Percentiles rank a stretch among this genome's conserved stretches.
Conservation (phyloP, 805 yeast species). For the Maudiozyma pseudohumilis region DNA sequence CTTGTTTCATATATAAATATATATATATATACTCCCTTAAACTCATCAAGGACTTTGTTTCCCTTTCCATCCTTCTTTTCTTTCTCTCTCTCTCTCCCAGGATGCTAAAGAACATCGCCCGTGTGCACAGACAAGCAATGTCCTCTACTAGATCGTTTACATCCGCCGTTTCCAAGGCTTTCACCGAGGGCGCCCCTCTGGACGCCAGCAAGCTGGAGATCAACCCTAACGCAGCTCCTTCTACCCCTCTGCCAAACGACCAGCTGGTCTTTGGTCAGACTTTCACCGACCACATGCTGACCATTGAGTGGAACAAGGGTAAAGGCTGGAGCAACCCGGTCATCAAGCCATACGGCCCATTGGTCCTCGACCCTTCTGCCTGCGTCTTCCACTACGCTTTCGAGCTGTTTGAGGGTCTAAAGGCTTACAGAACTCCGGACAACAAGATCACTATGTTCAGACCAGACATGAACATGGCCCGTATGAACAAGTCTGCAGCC, state of each 20-base stretch:
- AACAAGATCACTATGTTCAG: constrained; percentile 75
- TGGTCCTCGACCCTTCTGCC: constrained; percentile 74
- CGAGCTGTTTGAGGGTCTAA: constrained; percentile 90
- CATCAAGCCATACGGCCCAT: constrained; percentile 72
- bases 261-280: constrained; percentile 57
- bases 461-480: constrained; percentile 79
- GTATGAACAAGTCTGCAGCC: constrained; percentile 83
- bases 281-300: constrained; percentile 83
- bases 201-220: constrained; percentile 46
- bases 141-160: background rate
- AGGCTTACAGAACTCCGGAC: constrained; percentile 63
- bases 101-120: background rate
- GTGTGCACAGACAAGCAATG: background rate
- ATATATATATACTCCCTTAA: too few relatives aligned
- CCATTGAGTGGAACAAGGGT: constrained; percentile 66
- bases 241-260: constrained; percentile 46
- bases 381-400: constrained; percentile 91
- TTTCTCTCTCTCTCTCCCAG: background rate
- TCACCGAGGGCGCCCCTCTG: constrained; percentile 30
- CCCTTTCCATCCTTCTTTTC: background rate
- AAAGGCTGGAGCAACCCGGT: constrained; percentile 84
- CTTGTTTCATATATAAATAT: too few relatives aligned
- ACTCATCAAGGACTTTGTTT: too few relatives aligned
- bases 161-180: background rate
- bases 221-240: constrained; percentile 38